phyloP scores from a whole-genome alignment of 2,329 filamentous ascomycete species.

The Alternaria angustiovoidea region DNA sequence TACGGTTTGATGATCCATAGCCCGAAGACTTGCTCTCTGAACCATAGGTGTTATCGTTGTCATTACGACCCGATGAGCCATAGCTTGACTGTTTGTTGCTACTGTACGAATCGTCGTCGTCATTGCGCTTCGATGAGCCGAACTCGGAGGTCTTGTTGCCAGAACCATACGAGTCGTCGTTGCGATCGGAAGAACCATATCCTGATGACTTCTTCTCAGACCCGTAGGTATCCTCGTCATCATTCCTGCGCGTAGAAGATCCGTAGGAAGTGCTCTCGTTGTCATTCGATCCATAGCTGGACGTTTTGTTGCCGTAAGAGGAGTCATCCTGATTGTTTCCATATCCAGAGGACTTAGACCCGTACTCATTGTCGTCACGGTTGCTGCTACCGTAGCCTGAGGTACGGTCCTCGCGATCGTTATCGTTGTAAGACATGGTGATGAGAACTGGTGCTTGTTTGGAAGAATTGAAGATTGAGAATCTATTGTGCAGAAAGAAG shows the following conservation, averaged over 20 bases:
- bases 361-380: conserved; percentile 12
- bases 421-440: conserved; percentile 20
- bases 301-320: conserved; percentile 8
- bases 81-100: conserved; percentile 17
- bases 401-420: conserved; percentile 10
- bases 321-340: conserved; percentile 17
- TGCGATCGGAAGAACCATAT: conserved; percentile 11
- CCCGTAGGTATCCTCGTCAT: conserved; percentile 14
- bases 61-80: conserved; percentile 3
- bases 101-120: conserved; percentile 10
- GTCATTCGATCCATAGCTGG: conserved; percentile 15
- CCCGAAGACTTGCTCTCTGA: not conserved
- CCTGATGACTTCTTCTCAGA: conserved; percentile 5
- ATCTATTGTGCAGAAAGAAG: not conserved
- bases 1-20: conserved; percentile 3
- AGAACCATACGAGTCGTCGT: conserved; percentile 19
- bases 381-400: conserved; percentile 16
- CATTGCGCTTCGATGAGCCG: conserved; percentile 7
- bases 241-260: not conserved
- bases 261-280: not conserved
- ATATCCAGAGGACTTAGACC: conserved; percentile 13
- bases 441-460: not conserved
- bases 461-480: not conserved
- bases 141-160: conserved; percentile 18
- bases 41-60: conserved; percentile 6